phyloP scores from a whole-genome alignment of 306 rosid genomes.

The Vicia sativa region DNA sequence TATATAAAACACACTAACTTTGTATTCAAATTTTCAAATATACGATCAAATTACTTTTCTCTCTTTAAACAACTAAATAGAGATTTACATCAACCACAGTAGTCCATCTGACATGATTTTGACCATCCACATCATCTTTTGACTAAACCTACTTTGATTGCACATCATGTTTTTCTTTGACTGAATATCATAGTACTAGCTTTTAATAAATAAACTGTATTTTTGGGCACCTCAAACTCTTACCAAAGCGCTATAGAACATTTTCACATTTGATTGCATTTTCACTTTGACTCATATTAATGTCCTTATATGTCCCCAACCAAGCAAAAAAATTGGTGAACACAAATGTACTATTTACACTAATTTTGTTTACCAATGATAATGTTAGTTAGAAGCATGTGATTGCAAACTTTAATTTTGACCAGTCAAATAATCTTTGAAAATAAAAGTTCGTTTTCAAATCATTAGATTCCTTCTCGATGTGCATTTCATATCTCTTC shows the following conservation, averaged over 20 bases:
- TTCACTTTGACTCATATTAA: constrained; percentile 32
- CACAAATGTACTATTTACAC: constrained; percentile 19
- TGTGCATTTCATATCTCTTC: constrained; percentile 27
- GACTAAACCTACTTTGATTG: constrained; percentile 46
- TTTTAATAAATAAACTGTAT: constrained; percentile 32
- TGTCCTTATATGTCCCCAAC: constrained; percentile 2
- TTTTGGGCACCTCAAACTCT: constrained; percentile 33
- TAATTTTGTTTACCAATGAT: constrained; percentile 42
- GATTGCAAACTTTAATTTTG: constrained; percentile 38
- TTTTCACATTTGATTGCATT: neutral
- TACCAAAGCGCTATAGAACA: neutral
- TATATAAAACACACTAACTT: no score
- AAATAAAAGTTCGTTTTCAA: constrained; percentile 39
- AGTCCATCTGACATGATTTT: constrained; percentile 64
- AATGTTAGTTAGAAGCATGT: constrained; percentile 38
- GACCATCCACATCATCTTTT: constrained; percentile 58
- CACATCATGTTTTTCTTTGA: neutral
- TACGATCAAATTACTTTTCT: no score
- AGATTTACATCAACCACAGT: constrained; percentile 48
- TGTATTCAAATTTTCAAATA: no score
- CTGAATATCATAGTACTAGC: neutral
- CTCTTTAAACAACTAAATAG: neutral
- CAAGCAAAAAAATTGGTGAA: neutral
- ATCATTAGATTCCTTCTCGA: constrained; percentile 53
- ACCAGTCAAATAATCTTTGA: constrained; percentile 52